Evolutionary conservation across 495 filamentous ascomycete species (phyloP).

Genomic region (Aspergillus baeticus): DNA sequence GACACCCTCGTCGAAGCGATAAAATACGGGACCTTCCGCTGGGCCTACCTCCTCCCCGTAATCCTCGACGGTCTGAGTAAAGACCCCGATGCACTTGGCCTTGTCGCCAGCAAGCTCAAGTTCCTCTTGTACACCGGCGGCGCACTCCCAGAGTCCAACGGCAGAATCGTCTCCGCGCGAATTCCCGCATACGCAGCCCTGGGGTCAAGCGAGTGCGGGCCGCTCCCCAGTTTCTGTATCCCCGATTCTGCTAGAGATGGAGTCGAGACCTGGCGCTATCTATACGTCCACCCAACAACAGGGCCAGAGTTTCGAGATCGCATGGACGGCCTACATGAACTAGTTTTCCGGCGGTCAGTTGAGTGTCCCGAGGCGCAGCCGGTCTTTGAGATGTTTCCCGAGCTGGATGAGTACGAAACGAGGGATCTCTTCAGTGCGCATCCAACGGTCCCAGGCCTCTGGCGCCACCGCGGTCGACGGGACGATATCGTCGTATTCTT

Average conservation of each 20-base stretch:
- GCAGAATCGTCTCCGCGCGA: not conserved
- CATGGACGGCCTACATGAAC: no score
- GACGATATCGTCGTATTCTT: slow-evolving; percentile 65
- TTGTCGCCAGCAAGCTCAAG: not conserved
- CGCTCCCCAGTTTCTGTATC: no score
- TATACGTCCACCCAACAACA: no score
- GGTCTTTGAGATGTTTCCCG: slow-evolving; percentile 30
- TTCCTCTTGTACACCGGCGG: not conserved
- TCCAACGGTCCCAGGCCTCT: slow-evolving; percentile 45
- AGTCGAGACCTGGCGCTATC: no score
- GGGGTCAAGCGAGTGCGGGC: no score
- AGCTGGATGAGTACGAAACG: slow-evolving; percentile 47
- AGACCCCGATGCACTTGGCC: not conserved
- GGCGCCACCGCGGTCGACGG: slow-evolving; percentile 50
- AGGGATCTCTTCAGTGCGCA: slow-evolving; percentile 57
- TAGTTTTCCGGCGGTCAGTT: no score
- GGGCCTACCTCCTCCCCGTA: not conserved
- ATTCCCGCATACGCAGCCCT: no score
- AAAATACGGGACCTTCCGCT: not conserved
- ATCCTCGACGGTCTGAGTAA: not conserved
- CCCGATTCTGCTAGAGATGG: no score
- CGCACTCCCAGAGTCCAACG: not conserved
- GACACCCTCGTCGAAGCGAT: not conserved
- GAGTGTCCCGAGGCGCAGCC: no score
- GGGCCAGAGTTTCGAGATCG: no score